These are phyloP conservation scores for Fusarium staphyleae DNA, from an alignment of 2,329 filamentous ascomycete species.

Conservation along the genomic window DNA sequence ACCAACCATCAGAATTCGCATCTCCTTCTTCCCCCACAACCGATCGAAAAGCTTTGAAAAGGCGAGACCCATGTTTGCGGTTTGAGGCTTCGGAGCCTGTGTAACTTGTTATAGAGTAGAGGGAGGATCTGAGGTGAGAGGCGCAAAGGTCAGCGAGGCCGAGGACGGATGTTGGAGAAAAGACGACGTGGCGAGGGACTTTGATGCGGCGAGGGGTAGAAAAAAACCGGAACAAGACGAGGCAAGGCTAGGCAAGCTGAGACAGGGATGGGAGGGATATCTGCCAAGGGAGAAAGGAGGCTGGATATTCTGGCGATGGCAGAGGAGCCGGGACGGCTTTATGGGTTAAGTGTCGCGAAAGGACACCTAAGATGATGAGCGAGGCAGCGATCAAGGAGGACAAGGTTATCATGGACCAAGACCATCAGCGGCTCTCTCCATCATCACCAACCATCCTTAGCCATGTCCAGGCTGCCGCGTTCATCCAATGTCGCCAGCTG, in stretches of 20 bases:
- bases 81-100: slow-evolving; percentile 47
- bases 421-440: slow-evolving; percentile 12
- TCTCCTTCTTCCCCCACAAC: slow-evolving; percentile 99
- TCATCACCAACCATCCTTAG: slow-evolving; percentile 16
- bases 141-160: slow-evolving; percentile 29
- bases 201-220: slow-evolving; percentile 17
- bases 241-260: slow-evolving; percentile 21
- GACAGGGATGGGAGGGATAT: slow-evolving; percentile 22
- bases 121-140: slow-evolving; percentile 33
- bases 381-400: slow-evolving; percentile 34
- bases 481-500: slow-evolving; percentile 25
- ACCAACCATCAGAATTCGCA: slow-evolving; percentile 99
- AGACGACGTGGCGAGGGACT: slow-evolving; percentile 29
- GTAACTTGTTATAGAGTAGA: slow-evolving; percentile 39
- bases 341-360: slow-evolving; percentile 40
- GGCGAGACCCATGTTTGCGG: slow-evolving; percentile 93
- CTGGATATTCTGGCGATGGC: slow-evolving; percentile 35
- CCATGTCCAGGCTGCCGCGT: slow-evolving; percentile 27
- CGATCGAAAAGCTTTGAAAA: slow-evolving; percentile 97
- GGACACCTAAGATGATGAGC: slow-evolving; percentile 41
- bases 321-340: slow-evolving; percentile 35
- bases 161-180: slow-evolving; percentile 18
- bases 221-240: slow-evolving; percentile 15
- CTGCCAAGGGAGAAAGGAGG: slow-evolving; percentile 32
- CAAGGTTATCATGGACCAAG: slow-evolving; percentile 12